Conservation (phyloP, 768 basidiomycete genomes). For the Boletus reticulatus region DNA sequence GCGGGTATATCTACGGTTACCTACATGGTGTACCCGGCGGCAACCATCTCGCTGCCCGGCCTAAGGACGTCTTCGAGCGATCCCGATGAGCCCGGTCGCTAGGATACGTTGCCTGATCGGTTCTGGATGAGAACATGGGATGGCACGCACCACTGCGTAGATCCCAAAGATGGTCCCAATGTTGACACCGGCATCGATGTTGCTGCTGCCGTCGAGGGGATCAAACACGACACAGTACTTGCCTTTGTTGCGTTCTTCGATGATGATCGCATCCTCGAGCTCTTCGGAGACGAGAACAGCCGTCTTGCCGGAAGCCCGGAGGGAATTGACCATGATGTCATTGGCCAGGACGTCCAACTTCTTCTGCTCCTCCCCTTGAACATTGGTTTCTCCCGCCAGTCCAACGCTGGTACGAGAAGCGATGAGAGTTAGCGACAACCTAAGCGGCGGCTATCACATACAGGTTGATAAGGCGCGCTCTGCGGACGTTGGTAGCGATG, state of each 20-base stretch:
- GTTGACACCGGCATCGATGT: conserved; percentile 98
- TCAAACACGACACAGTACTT: conserved; percentile 98
- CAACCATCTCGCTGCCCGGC: conserved; percentile 96
- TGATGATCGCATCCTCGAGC: conserved; percentile 87
- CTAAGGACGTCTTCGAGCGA: conserved; percentile 83
- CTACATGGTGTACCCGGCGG: conserved; percentile 95
- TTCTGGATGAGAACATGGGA: neutral
- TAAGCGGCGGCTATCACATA: conserved; percentile 36
- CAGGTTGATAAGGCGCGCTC: conserved; percentile 97
- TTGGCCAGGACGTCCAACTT: conserved; percentile 97
- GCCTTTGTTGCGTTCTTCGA: conserved; percentile 77
- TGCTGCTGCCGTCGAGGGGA: conserved; percentile 93
- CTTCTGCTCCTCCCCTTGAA: conserved; percentile 99
- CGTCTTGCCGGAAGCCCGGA: conserved; percentile 94
- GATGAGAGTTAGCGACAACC: neutral
- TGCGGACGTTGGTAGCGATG: conserved; percentile 96
- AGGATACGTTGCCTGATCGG: conserved; percentile 1
- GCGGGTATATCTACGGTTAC: conserved; percentile 22
- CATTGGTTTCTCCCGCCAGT: conserved; percentile 93
- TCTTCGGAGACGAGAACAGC: conserved; percentile 98
- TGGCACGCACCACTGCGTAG: conserved; percentile 75
- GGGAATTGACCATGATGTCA: conserved; percentile 98
- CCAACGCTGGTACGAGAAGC: conserved; percentile 66
- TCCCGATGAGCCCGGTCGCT: conserved; percentile 80
- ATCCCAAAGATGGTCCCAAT: conserved; percentile 98